Conservation (phyloP, 768 basidiomycete species). For the Lactarius indigo region DNA sequence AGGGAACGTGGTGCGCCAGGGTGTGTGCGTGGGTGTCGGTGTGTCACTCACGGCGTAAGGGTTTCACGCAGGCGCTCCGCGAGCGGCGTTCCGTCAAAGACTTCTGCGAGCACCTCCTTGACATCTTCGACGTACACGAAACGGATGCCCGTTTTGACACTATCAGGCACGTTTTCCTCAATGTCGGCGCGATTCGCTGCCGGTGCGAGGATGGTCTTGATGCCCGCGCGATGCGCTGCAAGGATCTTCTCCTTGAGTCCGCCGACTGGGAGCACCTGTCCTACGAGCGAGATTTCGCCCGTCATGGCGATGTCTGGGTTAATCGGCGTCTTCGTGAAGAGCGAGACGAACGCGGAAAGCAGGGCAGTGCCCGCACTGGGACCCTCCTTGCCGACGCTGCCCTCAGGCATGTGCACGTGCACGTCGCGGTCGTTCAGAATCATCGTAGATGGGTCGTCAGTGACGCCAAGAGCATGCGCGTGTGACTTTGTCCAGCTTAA, state of each 20-base stretch:
- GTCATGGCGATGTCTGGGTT: conserved; percentile 96
- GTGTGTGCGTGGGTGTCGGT: neutral
- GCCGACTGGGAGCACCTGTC: conserved; percentile 94
- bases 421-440: conserved; percentile 84
- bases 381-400: conserved; percentile 90
- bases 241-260: conserved; percentile 96
- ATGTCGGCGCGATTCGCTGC: conserved; percentile 90
- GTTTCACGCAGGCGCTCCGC: conserved; percentile 69
- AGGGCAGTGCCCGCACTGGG: conserved; percentile 97
- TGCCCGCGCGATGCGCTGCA: conserved; percentile 94
- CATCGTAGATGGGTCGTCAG: conserved; percentile 62
- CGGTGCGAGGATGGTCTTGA: conserved; percentile 87
- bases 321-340: conserved; percentile 83
- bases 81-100: conserved; percentile 63
- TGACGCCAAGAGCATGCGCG: conserved; percentile 86
- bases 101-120: conserved; percentile 82
- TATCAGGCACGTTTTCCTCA: conserved; percentile 94
- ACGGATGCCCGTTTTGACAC: conserved; percentile 91
- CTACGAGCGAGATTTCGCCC: conserved; percentile 94
- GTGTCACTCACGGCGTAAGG: conserved; percentile 28
- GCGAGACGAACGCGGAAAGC: conserved; percentile 82
- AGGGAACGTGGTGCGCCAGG: neutral
- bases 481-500: conserved; percentile 91
- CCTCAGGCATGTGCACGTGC: conserved; percentile 97
- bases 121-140: conserved; percentile 97